Evolutionary conservation across 441 rosid species (phyloP), one percentile per base, ranked within the genome.

Genomic region (Cnidoscolus chayamansa): DNA sequence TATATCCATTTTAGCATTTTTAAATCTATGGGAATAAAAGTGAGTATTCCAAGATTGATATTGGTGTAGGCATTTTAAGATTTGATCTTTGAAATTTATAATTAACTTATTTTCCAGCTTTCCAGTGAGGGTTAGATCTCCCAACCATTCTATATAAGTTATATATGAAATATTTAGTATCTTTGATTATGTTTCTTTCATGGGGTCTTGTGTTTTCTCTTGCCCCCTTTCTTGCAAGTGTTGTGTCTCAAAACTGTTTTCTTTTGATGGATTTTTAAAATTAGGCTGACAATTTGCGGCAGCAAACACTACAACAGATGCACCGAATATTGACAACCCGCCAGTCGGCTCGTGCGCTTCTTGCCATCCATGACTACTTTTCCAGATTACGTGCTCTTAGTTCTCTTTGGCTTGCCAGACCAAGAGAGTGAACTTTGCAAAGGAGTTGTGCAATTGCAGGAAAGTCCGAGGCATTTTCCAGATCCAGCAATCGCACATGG

Each of bases 321-420:
- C 86, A 86, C 65, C 86, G 95, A 64, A 84, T 86, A 80, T 76
- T 95, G 77, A 93, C 97, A 32, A 90, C 97, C 10, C 83, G 97
- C 13, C 99, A 95, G 77, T 90, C 95, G 2, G 97, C 97, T 74
- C 96, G 98, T 13, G 94, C 98, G 0, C 86, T 93, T 55, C 95
- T 95, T 10, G 97, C 97, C 7, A 88, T 95, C 74, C 87, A 93
- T 66, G 92, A 93, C 65, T 95, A 93, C 78, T 90, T 90, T 73
- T 87, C 88, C 55, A 81, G 98, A 56, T 81, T 95, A 65, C 97
- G 99, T 0, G 98, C 99, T 75, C 97, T 95, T 76, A 95, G 99
- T 82, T 91, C 98, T 43, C 88, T 93, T 19, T 95, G 99, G 99
- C 92, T 93, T 19, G 98, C 98, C 45, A 88, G 98, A 51, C 98